Evolutionary conservation across 768 basidiomycete genomes (phyloP), one percentile per base, ranked within the genome.

Genomic region (Filobasidium wieringae): DNA sequence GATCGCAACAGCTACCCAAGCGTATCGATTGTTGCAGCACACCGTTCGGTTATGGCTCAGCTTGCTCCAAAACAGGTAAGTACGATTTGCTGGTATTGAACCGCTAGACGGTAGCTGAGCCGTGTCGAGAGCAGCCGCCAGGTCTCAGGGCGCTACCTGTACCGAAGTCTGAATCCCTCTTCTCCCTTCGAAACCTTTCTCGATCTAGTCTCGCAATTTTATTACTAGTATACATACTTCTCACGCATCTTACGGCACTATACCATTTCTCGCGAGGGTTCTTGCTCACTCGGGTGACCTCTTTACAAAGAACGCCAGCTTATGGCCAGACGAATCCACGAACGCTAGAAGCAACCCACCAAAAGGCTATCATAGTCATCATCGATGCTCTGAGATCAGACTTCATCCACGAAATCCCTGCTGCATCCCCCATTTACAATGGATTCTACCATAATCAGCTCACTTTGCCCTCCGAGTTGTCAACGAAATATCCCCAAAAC

Each of bases 351-450:
- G 79, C 83, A 0, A 87, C 86, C 0, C 87, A 92, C 77, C 79
- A 80, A 61, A 83, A 86, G 63, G 86, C 87, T 6, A 79, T 97
- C 27, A 59, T 95, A 37, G 78, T 99, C 62, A 80, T 97, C 54
- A 87, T 99, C 64, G 95, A 97, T 72, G 80, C 93, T 0, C 78
- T 99, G 24, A 85, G 95, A 2, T 92, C 90, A 67, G 93, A 99
- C 75, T 97, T 97, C 71, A 75, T 97, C 43, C 29, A 51, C n/a
- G 53, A 63, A 40, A 70, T 71, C 7, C 32, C 29, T 0, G 60
- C 65, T 2, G 45, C 61, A 7, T 67, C 64, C 22, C 79, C 80
- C 1, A 33, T 33, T 4, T 53, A 33, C 30, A 36, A 53, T 39
- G 31, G 4, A 37, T 80, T 82, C 64, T 86, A 90, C 68, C 91